Evolutionary conservation across 805 yeast genomes (phyloP), one percentile per base, ranked within the genome.

Genomic region (Ogataea dorogensis): DNA sequence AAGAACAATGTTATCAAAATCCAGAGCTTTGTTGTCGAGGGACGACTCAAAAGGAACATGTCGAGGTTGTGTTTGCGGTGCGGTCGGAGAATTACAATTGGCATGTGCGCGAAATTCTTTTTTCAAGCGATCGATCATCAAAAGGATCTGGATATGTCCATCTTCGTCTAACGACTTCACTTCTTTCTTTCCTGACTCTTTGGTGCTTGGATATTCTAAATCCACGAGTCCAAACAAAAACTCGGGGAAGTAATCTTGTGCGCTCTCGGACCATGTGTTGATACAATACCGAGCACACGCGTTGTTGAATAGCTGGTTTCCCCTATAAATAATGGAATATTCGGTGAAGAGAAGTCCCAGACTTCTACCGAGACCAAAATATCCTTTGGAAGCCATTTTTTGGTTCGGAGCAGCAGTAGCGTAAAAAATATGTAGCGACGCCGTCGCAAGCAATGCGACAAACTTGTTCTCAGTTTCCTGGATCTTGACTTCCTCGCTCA

Each of bases 281-380:
- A 52, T 37, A 30, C 50, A 45, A 22, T 44, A 50, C n/a, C 57
- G 35, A 3, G 50, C 48, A 38, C 49, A 50, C 2, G 52, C 48
- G 6, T 37, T 37, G 29, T 47, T 46, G 28, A 52, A 38, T 5
- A 42, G 8, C 11, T 31, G 33, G 28, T 44, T 32, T 18, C 26
- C 28, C 12, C 42, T 24, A 26, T 39, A 40, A 8, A 36, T 10
- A 15, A 40, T 18, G 1, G 46, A 48, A 23, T 40, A 43, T 15
- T 49, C 45, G 16, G 47, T 38, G 36, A 49, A 47, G 8, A 49
- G 33, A 2, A 47, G 27, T 5, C 53, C 50, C 20, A 46, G 20
- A 12, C 43, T 45, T 9, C 43, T 39, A 2, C 52, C 55, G 17
- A 53, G 38, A 3, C 43, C 46, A 31, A 40, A 44, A 38, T 43